Percentiles rank a stretch among this genome's conserved stretches.
phyloP scores from a whole-genome alignment of 2,329 filamentous ascomycete species.

The Xylariaceae sp. region DNA sequence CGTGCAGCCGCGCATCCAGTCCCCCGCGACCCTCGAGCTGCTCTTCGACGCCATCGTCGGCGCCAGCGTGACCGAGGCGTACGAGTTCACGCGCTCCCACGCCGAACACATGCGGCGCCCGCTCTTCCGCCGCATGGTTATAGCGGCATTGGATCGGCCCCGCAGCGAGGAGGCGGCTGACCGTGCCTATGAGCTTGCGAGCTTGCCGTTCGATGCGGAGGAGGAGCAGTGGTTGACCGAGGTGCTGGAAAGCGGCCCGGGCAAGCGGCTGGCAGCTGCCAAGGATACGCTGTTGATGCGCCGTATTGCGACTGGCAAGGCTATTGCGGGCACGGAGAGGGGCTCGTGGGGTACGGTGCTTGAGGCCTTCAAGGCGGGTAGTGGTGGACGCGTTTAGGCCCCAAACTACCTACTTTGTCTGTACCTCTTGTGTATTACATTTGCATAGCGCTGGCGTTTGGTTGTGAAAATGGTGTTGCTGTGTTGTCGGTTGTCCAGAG shows the following conservation, averaged over 20 bases:
- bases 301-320: conserved; percentile 60
- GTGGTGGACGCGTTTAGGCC: conserved; percentile 29
- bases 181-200: conserved; percentile 63
- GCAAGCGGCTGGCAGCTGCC: conserved; percentile 57
- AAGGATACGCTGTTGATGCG: conserved; percentile 72
- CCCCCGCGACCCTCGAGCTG: conserved; percentile 54
- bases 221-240: conserved; percentile 74
- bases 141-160: conserved; percentile 47
- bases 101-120: conserved; percentile 55
- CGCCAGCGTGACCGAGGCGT: conserved; percentile 65
- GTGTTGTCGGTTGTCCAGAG: not conserved
- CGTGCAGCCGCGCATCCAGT: conserved; percentile 66
- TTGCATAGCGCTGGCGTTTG: conserved; percentile 32
- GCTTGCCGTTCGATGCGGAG: conserved; percentile 61
- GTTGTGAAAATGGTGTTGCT: conserved; percentile 6
- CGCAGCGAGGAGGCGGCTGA: conserved; percentile 41
- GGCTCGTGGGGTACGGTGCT: conserved; percentile 47
- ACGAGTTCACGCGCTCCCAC: conserved; percentile 65
- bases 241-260: conserved; percentile 59
- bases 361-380: conserved; percentile 47
- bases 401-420: conserved; percentile 4
- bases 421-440: conserved; percentile 2
- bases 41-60: conserved; percentile 65
- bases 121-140: conserved; percentile 63
- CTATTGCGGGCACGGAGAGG: conserved; percentile 43